Percentiles rank a stretch among this genome's conserved stretches.
These are phyloP conservation scores for Trichoderma lentiforme DNA, from an alignment of 2,329 filamentous ascomycete genomes.

Conservation along the genomic window DNA sequence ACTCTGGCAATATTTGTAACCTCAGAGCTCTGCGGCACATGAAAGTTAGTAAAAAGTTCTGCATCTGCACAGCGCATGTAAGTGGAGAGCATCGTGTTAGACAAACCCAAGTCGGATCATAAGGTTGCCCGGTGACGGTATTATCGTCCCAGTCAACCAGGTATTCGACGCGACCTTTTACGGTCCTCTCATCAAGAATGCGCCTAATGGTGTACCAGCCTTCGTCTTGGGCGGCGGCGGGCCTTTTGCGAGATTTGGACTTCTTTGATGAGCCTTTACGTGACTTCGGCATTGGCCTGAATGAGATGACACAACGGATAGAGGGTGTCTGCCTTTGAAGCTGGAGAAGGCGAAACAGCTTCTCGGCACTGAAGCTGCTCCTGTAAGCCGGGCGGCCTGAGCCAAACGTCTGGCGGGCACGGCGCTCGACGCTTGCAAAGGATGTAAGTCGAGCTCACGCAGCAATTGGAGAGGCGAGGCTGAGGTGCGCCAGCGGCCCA, in stretches of 20 bases:
- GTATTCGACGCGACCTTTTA: constrained; percentile 31
- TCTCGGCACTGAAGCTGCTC: constrained; percentile 2
- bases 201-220: constrained; percentile 35
- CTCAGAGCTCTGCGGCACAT: constrained; percentile 26
- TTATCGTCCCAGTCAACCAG: constrained; percentile 40
- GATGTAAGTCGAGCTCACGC: constrained; percentile 32
- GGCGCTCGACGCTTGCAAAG: constrained; percentile 31
- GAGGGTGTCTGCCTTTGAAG: background rate
- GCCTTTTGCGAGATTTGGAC: constrained; percentile 23
- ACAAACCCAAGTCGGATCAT: constrained; percentile 35
- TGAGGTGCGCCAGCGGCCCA: constrained; percentile 19
- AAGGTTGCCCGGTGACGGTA: constrained; percentile 31
- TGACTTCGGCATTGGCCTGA: constrained; percentile 33
- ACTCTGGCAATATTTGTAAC: constrained; percentile 31
- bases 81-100: background rate
- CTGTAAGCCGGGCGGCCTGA: constrained; percentile 21
- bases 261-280: constrained; percentile 24
- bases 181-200: constrained; percentile 35
- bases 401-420: constrained; percentile 27
- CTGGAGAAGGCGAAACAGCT: constrained; percentile 3
- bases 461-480: constrained; percentile 24
- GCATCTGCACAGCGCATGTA: constrained; percentile 4
- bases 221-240: constrained; percentile 22
- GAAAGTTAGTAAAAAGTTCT: constrained; percentile 22
- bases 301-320: background rate